Conservation (phyloP, 1,284 basidiomycete genomes). For the Tilletia setariae region DNA sequence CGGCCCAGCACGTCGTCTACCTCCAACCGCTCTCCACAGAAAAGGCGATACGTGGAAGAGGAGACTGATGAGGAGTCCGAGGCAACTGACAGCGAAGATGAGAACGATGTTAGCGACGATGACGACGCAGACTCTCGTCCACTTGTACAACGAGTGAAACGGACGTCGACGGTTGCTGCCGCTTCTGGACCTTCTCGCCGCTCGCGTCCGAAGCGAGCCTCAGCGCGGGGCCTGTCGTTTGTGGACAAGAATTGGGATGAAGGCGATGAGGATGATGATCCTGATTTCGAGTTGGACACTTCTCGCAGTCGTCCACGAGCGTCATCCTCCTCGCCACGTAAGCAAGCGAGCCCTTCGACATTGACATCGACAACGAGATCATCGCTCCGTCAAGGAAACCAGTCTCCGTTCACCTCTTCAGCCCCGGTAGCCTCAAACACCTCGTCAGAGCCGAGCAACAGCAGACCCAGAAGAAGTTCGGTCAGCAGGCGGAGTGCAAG, state of each 20-base stretch:
- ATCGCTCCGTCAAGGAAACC: too few species aligned
- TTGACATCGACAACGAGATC: too few species aligned
- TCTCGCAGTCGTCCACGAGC: background rate
- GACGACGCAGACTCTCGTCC: background rate
- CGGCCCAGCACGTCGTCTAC: too few species aligned
- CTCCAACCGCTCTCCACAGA: too few species aligned
- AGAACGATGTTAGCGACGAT: background rate
- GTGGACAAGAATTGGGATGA: background rate
- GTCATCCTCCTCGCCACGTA: too few species aligned
- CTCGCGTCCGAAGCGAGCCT: background rate
- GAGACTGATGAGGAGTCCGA: background rate
- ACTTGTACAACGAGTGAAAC: background rate
- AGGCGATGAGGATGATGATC: background rate
- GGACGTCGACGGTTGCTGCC: background rate
- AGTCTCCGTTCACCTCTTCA: too few species aligned
- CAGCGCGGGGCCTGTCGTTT: background rate
- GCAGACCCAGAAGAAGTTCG: background rate
- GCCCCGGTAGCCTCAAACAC: too few species aligned
- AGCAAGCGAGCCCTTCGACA: too few species aligned
- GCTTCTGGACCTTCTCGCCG: background rate
- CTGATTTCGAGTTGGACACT: background rate
- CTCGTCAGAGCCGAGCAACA: background rate
- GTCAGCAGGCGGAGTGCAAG: background rate
- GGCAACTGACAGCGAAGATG: background rate
- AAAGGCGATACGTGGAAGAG: too few species aligned